phyloP scores from a whole-genome alignment of 345 rosid species.

The Bruguiera gymnorhiza region DNA sequence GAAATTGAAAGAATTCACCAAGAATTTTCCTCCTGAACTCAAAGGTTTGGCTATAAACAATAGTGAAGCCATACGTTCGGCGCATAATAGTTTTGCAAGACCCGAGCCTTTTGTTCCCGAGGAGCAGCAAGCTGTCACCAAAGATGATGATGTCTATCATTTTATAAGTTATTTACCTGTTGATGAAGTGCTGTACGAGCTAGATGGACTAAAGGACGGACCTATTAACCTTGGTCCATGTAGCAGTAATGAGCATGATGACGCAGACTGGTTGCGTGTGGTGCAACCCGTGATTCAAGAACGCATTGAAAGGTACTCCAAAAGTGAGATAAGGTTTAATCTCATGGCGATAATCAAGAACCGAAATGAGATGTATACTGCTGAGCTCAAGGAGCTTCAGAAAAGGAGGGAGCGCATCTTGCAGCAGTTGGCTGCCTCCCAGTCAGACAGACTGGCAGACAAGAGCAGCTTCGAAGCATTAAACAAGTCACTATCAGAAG shows the following conservation, averaged over 20 bases:
- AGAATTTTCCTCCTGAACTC: constrained; percentile 90
- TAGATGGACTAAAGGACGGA: constrained; percentile 95
- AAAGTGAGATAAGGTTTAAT: constrained; percentile 91
- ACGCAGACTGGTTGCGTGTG: constrained; percentile 76
- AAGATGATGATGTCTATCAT: constrained; percentile 96
- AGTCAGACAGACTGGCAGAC: constrained; percentile 51
- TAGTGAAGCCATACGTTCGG: constrained; percentile 83
- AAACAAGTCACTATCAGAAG: constrained; percentile 62
- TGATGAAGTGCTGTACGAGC: constrained; percentile 87
- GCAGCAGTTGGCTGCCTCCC: constrained; percentile 58
- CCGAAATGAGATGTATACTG: constrained; percentile 79
- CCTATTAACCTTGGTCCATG: constrained; percentile 91
- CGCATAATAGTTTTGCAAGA: constrained; percentile 95
- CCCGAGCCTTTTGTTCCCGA: constrained; percentile 94
- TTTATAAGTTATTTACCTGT: constrained; percentile 93
- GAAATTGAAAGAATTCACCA: constrained; percentile 79
- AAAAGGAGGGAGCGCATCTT: constrained; percentile 71
- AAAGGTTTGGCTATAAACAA: constrained; percentile 96
- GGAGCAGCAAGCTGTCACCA: constrained; percentile 82
- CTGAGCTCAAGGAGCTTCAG: constrained; percentile 85
- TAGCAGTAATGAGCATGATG: constrained; percentile 14
- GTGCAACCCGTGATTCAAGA: constrained; percentile 98
- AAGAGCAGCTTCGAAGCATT: constrained; percentile 47
- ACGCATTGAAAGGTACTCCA: constrained; percentile 81
- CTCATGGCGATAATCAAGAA: constrained; percentile 91